Base-by-base conservation (phyloP, 352 stramenopile genomes). In the Phytophthora rubi region DNA sequence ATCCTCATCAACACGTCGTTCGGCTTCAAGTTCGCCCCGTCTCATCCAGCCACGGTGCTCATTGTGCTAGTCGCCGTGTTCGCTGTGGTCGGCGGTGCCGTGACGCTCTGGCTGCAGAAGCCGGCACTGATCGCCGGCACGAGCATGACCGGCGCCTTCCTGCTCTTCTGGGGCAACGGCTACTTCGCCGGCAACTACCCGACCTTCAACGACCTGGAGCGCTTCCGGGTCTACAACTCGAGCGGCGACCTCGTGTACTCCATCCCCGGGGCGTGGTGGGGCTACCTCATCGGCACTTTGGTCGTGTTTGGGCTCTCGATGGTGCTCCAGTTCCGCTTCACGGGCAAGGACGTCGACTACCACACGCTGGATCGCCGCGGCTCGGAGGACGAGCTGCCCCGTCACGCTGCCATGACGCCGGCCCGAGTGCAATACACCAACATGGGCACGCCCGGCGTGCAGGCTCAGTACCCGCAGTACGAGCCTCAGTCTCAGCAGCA, bases 151-250 rank as follows among this genome's bases (percentile, higher is more conserved):
- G 85, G 85, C 10, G 76, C 77, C 0, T 77, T 75, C 21, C 64
- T 84, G 18, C 18, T 79, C 2, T 75, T 88, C 10, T 90, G 79
- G 79, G 85, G 85, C 18, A 70, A 90, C 48, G 85, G 85, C 52
- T 89, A 87, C 71, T 91, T 90, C 62, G 73, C 71, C 2, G 85
- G 85, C 13, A 75, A 85, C 37, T 91, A 87, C 60, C 82, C 85
- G 7, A 87, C 77, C 2, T 82, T 80, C 53, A 73, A 83, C 62
- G 76, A 85, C 44, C 66, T 92, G 39, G 63, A 72, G 18, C 58
- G 65, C 48, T 82, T 85, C 63, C 65, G 71, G 10, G 62, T 49
- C 16, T 67, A 78, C 33, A 72, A 75, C 35, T 67, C 70, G 6
- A 71, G 75, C 7, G 76, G 79, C 7, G 65, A 86, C 30, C 66